Evolutionary conservation across 2,329 filamentous ascomycete species (phyloP), one percentile per base, ranked within the genome.

Genomic region (Fusarium nurragi): DNA sequence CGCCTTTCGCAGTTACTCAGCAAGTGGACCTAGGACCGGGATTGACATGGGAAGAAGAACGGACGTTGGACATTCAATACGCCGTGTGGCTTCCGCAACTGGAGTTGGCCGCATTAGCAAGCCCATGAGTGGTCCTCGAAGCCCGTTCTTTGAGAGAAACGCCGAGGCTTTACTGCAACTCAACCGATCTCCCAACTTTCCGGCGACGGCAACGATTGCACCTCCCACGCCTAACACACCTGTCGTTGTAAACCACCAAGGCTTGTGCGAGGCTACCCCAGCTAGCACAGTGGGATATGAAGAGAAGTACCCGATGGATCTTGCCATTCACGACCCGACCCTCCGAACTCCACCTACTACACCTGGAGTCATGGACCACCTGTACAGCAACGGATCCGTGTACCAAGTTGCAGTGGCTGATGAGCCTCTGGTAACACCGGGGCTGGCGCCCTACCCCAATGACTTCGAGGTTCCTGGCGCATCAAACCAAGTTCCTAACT

Each of bases 311-410:
- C 64, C 73, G 2, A 67, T 74, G 13, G 72, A 75, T 30, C 53
- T 74, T 47, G 60, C 65, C n/a, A 43, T 75, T 32, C 80, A 72
- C 21, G 80, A 84, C 60, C 75, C 79, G 19, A 80, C 80, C 18
- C 74, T 85, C 45, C 82, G 83, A 67, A 86, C 84, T 7, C 84
- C 84, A 14, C 84, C 84, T 4, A 81, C 79, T 6, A 86, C 84
- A 2, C 84, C 84, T 0, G 83, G 82, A 16, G 69, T 84, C 32
- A 73, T 82, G 60, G 74, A 78, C 26, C 76, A 77, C 50, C 74
- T 81, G 39, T 77, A 78, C 48, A 75, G 76, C 46, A 69, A 77
- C n/a, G 77, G 80, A 55, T 78, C 78, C 11, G 69, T 75, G 12
- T 77, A 75, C 47, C 76, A 79, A 68, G 69, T 77, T 58, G 69